Conservation (phyloP, 2,329 filamentous ascomycete genomes). For the Cercospora sp. region DNA sequence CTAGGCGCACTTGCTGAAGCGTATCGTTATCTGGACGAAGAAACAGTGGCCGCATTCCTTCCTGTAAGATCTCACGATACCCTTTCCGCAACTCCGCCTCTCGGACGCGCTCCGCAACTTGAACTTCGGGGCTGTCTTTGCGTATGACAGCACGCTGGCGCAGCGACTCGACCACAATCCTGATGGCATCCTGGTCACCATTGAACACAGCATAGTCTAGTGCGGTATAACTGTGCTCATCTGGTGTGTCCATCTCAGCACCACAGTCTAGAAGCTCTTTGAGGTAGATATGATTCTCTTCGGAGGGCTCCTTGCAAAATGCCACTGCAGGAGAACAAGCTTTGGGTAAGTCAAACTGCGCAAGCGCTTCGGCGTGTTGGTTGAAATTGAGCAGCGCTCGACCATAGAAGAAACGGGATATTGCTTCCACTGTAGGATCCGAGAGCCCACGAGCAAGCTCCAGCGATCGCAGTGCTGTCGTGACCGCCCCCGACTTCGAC, state of each 20-base stretch:
- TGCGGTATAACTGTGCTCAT: slow-evolving; percentile 42
- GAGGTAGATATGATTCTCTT: slow-evolving; percentile 41
- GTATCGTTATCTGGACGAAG: background rate
- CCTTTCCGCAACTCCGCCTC: background rate
- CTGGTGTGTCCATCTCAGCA: slow-evolving; percentile 37
- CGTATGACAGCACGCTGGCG: background rate
- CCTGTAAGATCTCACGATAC: background rate
- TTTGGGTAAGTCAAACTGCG: slow-evolving; percentile 35
- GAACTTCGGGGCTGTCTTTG: background rate
- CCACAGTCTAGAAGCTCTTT: slow-evolving; percentile 38
- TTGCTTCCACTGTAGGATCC: slow-evolving; percentile 11
- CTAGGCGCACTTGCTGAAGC: background rate
- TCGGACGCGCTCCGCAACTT: background rate
- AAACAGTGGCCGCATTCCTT: background rate
- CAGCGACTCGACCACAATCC: background rate
- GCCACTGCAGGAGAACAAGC: slow-evolving; percentile 41
- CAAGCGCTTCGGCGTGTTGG: slow-evolving; percentile 15
- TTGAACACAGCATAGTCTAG: slow-evolving; percentile 43
- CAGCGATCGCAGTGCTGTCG: background rate
- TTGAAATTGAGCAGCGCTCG: background rate
- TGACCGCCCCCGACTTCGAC: slow-evolving; percentile 27
- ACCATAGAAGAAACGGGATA: slow-evolving; percentile 17
- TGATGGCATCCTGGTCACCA: background rate
- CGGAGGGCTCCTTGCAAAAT: slow-evolving; percentile 43
- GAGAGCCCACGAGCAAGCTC: slow-evolving; percentile 28